Evolutionary conservation across 163 green algal species (phyloP).

Genomic region (Scenedesmus sp.): DNA sequence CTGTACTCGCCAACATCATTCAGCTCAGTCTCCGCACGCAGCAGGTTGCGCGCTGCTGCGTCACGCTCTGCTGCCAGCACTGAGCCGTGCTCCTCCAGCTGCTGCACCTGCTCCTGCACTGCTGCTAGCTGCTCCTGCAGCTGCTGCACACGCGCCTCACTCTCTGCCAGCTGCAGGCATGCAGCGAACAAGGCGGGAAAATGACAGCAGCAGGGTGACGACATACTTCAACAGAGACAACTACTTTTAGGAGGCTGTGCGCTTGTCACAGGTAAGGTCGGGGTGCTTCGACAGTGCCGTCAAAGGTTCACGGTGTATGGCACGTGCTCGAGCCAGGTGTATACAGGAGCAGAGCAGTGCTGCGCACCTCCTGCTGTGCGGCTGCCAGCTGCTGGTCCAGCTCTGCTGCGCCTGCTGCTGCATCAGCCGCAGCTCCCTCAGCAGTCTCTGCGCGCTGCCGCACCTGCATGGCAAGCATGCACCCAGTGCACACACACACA

Average conservation of each 20-base stretch:
- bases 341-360: too few species aligned
- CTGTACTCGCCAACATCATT: slow-evolving; percentile 54
- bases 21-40: slow-evolving; percentile 44
- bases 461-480: not conserved
- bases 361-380: slow-evolving; percentile 5
- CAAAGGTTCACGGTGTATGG: too few species aligned
- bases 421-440: slow-evolving; percentile 2
- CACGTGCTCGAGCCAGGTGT: not conserved
- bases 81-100: not conserved
- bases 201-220: not conserved
- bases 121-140: slow-evolving; percentile 12
- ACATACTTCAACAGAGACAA: too few species aligned
- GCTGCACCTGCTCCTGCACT: slow-evolving; percentile 2
- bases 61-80: slow-evolving; percentile 46
- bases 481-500: too few species aligned
- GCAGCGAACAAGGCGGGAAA: not conserved
- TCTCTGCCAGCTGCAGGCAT: not conserved
- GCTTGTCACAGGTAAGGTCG: too few species aligned
- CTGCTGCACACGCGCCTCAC: slow-evolving; percentile 12
- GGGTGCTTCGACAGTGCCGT: too few species aligned
- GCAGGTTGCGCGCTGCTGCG: slow-evolving; percentile 32
- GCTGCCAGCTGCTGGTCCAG: slow-evolving; percentile 29
- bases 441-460: not conserved
- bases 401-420: slow-evolving; percentile 1
- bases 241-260: too few species aligned